Evolutionary conservation across 495 filamentous ascomycete species (phyloP), one percentile per base, ranked within the genome.

Genomic region (Neurospora africana): DNA sequence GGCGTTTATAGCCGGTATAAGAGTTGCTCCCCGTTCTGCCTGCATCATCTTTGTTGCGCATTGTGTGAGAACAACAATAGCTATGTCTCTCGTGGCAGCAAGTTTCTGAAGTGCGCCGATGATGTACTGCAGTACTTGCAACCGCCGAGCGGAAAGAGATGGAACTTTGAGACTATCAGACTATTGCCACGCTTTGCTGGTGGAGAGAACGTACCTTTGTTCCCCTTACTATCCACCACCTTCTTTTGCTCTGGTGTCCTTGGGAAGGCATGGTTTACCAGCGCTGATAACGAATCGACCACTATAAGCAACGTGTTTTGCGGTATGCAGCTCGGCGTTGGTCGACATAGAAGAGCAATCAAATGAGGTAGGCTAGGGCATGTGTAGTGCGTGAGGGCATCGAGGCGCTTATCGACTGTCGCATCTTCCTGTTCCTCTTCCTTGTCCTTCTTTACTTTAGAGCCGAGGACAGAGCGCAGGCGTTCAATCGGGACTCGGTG

Each of bases 241-340:
- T 47, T 47, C 47, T 74, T 78, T 23, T 72, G 75, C 23, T 75
- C 79, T 36, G 74, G 75, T 5, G 72, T 79, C 71, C 77, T 83
- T 10, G 89, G 90, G 70, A 94, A 94, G 47, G 93, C 90, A 68
- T 89, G 84, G 70, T 90, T 89, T 73, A 95, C 84, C n/a, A 91
- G 82, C 17, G 87, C 88, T 10, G 93, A 92, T 21, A 95, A 80
- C 1, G 90, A 89, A 78, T 95, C 92, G 75, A 97, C 82, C 11
- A 96, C 85, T n/a, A 97, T 75, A 1, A 97, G 83, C 23, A 80
- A 83, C 5, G 90, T 91, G 33, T 82, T 80, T 38, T 76, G 72
- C 0, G 90, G 89, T 19, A 92, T 86, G 77, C 91, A 89, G 30
- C 77, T 77, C 17, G 84, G 74, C 3, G 87, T 86, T 23, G 91